Conservation (phyloP, 306 rosid species). For the Herpetospermum pedunculosum region DNA sequence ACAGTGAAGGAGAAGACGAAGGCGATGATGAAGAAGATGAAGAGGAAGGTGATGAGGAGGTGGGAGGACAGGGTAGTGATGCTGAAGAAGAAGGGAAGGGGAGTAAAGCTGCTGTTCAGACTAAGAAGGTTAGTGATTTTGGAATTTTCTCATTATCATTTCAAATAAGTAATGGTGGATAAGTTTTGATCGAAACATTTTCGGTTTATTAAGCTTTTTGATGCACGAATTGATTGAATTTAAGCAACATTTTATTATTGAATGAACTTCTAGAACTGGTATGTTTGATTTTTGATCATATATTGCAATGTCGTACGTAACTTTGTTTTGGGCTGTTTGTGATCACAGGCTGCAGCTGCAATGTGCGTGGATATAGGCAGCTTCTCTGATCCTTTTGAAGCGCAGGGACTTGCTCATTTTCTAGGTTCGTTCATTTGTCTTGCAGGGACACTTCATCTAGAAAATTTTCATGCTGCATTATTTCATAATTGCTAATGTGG, state of each 20-base stretch:
- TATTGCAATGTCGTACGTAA: background rate
- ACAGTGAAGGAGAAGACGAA: background rate
- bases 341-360: constrained; percentile 87
- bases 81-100: constrained; percentile 21
- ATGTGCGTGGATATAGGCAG: constrained; percentile 96
- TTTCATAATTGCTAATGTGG: background rate
- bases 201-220: background rate
- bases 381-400: constrained; percentile 83
- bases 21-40: background rate
- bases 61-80: constrained; percentile 7
- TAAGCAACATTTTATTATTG: background rate
- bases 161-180: background rate
- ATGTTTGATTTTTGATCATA: background rate
- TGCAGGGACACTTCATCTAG: background rate
- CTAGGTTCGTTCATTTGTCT: constrained; percentile 39
- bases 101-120: constrained; percentile 41
- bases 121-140: constrained; percentile 55
- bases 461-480: background rate
- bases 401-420: constrained; percentile 94
- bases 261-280: background rate
- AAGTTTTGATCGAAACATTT: background rate
- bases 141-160: background rate
- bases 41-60: constrained; percentile 15
- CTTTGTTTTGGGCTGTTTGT: background rate
- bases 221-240: background rate